Percentiles rank a stretch among this genome's conserved stretches.
Evolutionary conservation across 192 early-diverging fungal species (phyloP).

Genomic region (Jimgerdemannia flammicorona): DNA sequence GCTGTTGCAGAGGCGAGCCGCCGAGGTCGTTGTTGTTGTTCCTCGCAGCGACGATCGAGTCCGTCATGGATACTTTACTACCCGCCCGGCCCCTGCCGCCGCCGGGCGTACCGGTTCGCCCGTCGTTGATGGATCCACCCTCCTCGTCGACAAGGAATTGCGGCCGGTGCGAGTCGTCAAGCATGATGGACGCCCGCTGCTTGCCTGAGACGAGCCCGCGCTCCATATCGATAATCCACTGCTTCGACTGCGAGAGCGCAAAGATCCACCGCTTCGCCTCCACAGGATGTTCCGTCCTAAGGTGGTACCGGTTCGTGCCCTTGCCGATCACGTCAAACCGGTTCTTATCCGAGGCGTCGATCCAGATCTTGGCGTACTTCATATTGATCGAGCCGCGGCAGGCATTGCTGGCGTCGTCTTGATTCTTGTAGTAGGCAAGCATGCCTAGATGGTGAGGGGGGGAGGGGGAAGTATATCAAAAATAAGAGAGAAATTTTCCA

Average conservation of each 20-base stretch:
- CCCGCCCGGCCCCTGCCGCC: conserved; percentile 10
- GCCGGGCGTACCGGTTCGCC: conserved; percentile 4
- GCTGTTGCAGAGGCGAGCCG: background rate
- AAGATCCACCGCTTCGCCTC: conserved; percentile 84
- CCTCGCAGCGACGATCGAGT: background rate
- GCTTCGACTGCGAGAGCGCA: conserved; percentile 72
- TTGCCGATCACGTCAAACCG: conserved; percentile 79
- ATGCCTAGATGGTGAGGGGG: conserved; percentile 22
- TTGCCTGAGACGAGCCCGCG: background rate
- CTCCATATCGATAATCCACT: conserved; percentile 50
- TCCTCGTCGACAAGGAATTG: conserved; percentile 11
- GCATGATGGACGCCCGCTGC: conserved; percentile 31
- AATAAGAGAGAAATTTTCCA: background rate
- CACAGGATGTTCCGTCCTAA: conserved; percentile 60
- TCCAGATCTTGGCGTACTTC: conserved; percentile 60
- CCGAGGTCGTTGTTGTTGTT: background rate
- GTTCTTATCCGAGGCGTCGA: conserved; percentile 59
- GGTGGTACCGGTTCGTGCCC: conserved; percentile 67
- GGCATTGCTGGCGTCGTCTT: conserved; percentile 68
- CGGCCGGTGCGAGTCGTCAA: conserved; percentile 23
- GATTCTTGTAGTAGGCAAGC: conserved; percentile 80
- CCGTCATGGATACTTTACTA: background rate
- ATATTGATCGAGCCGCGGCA: conserved; percentile 81
- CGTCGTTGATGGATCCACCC: background rate
- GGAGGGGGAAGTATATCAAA: no score